Evolutionary conservation across 176 grass and related monocot genomes (phyloP).

Genomic region (Carex kokanica): DNA sequence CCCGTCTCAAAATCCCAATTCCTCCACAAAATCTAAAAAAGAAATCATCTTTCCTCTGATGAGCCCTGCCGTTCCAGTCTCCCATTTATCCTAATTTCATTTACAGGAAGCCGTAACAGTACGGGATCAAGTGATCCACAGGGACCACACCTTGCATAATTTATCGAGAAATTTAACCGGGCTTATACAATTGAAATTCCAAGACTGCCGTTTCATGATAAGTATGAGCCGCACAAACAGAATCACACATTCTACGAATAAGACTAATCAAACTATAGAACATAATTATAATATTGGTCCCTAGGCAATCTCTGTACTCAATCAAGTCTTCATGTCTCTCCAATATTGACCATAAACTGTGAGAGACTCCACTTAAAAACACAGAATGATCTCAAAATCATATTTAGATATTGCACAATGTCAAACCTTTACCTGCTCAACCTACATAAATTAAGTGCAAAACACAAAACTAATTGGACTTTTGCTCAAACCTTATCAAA

Average conservation of each 20-base stretch:
- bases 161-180: neutral
- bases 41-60: too few relatives aligned
- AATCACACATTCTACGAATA: neutral
- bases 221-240: neutral
- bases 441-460: neutral
- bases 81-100: too few relatives aligned
- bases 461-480: slow-evolving; percentile 7
- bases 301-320: slow-evolving; percentile 1
- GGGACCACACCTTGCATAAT: neutral
- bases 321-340: neutral
- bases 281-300: neutral
- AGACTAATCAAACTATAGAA: neutral
- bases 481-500: neutral
- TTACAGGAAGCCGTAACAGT: neutral
- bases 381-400: slow-evolving; percentile 4
- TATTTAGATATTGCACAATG: neutral
- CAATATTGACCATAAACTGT: neutral
- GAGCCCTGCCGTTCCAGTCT: too few relatives aligned
- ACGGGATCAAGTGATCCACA: neutral
- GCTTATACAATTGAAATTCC: neutral
- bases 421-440: slow-evolving; percentile 4
- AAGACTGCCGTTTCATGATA: neutral
- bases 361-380: neutral
- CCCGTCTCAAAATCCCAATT: too few relatives aligned
- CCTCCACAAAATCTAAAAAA: too few relatives aligned